Base-by-base conservation (phyloP, 2,329 filamentous ascomycete species). In the Basipetospora chlamydospora region DNA sequence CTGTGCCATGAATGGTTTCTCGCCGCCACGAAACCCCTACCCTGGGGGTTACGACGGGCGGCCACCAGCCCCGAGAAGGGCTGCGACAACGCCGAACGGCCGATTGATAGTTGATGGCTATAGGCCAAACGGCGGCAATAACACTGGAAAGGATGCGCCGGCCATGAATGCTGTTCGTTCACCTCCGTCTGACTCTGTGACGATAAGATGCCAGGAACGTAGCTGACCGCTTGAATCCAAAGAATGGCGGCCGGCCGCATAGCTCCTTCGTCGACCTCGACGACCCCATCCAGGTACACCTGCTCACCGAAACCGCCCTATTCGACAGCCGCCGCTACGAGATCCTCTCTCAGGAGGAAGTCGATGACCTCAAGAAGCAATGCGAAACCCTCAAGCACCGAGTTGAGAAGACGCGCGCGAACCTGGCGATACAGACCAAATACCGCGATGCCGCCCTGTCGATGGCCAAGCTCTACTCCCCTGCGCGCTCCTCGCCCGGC, bases 231-330 rank as follows among this genome's bases (percentile, higher is more conserved):
- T 18, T 42, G 23, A 38, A 18, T 44, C 11, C 74, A 72, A 54
- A 64, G 51, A 73, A 70, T 46, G 43, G 57, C 26, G 57, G 60
- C 21, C 63, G 64, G 35, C 61, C 64, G 9, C 68, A 70, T 43
- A 76, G 65, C 47, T 73, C 71, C 15, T 60, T 70, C 9, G 65
- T 77, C 45, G 71, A 80, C 47, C 61, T 78, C 37, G 72, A 73
- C 43, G 81, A 83, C 54, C 72, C 67, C 41, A 81, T 98, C 30
- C 80, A 86, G 47, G 77, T 94, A 54, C 92, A 96, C 55, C 64
- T 98, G 32, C 70, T 98, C 40, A 87, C 90, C 42, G 88, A 96
- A 61, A 96, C 85, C 15, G 90, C 90, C 15, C 73, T 98, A 41
- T 73, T 78, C 41, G 90, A 98, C 58, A 92, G 86, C 61, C 80